Base-by-base conservation (phyloP, 1,284 basidiomycete genomes). In the Meripilus lineatus region DNA sequence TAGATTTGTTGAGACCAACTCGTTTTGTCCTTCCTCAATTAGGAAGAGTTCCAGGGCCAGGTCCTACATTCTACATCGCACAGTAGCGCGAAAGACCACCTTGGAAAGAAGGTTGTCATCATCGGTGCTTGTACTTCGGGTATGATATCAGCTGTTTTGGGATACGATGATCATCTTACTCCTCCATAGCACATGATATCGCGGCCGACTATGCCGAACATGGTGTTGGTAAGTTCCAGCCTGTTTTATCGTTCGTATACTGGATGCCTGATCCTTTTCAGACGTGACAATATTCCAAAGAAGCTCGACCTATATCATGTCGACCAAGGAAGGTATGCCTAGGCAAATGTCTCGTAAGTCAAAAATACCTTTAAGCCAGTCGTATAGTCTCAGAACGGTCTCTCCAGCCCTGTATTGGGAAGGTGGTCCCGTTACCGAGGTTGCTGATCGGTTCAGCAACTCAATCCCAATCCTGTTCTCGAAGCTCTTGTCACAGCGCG, bases 241-340 rank as follows among this genome's bases (percentile, higher is more conserved):
- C 15, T 23, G 5, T 8, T n/a, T 41, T 15, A 34, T 24, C 21
- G 21, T 10, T 30, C 28, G 28, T 10, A 30, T 10, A 30, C n/a
- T 13, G 22, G 36, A 21, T 24, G 26, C 22, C 24, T 26, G 22
- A 5, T 24, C 22, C n/a, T 15, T 30, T 24, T 11, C 26, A 75
- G 74, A 77, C 39, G 71, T 80, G 3, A 82, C 80, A 2, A 76
- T 84, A 68, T 73, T 75, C 47, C 84, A 87, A 61, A 69, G 84
- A 20, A 69, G 69, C 24, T 69, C 75, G 3, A 84, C 79, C 8
- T 84, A 79, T 55, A 64, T 85, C 51, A 79, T 85, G 74, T 70
- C 57, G 48, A 72, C 66, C 36, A 70, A 63, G 62, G 66, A 65
- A 52, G 75, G 67, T 47, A 64, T 63, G 62, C 63, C 59, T 13